phyloP scores from a whole-genome alignment of 2,329 filamentous ascomycete genomes.

The Pestalotiopsis sp. region DNA sequence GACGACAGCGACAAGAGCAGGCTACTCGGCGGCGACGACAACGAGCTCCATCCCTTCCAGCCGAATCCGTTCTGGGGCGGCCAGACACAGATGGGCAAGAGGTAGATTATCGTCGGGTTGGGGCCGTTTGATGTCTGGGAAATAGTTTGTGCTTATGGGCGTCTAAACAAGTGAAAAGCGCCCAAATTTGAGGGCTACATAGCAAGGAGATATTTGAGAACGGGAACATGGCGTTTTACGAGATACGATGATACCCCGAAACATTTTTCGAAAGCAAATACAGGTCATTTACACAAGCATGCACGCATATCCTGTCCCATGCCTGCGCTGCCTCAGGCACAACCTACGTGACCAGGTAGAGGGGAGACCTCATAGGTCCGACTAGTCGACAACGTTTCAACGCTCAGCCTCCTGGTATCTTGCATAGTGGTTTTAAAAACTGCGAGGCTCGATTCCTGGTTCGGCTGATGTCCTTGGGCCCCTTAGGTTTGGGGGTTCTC shows the following conservation, averaged over 20 bases:
- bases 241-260: background rate
- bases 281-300: background rate
- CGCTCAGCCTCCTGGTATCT: too few relatives aligned
- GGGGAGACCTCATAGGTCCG: too few relatives aligned
- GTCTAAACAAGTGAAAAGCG: background rate
- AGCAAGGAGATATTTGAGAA: background rate
- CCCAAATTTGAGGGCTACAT: background rate
- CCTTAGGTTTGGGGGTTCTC: too few relatives aligned
- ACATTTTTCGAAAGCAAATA: background rate
- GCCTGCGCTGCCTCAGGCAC: background rate
- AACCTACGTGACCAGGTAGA: too few relatives aligned
- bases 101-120: background rate
- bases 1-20: conserved; percentile 10
- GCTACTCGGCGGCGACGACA: background rate
- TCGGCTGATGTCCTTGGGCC: too few relatives aligned
- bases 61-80: conserved; percentile 8
- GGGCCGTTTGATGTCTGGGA: background rate
- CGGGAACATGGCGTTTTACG: background rate
- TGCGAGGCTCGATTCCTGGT: too few relatives aligned
- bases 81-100: background rate
- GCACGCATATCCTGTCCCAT: background rate
- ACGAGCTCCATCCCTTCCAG: conserved; percentile 8
- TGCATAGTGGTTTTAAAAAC: too few relatives aligned
- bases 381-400: too few relatives aligned
- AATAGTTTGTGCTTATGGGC: background rate